Evolutionary conservation across 2,329 filamentous ascomycete genomes (phyloP).

Genomic region (Paecilomyces sp.): DNA sequence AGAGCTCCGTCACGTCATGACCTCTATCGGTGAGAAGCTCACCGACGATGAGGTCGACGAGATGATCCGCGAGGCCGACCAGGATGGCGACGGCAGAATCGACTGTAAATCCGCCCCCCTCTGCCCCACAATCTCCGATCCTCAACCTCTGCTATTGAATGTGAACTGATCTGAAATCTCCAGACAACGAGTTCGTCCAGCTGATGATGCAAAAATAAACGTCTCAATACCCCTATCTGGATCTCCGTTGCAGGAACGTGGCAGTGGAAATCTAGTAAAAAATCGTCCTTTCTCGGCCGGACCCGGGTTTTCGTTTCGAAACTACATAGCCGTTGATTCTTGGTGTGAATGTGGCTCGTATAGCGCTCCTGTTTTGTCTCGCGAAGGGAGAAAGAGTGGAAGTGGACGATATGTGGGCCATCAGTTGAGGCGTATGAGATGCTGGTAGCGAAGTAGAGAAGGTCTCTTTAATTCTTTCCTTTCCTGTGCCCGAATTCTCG

Average conservation of each 20-base stretch:
- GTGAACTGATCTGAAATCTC: neutral
- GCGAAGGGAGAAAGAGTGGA: neutral
- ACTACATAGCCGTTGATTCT: neutral
- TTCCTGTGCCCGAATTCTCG: neutral
- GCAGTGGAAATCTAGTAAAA: neutral
- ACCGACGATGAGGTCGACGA: constrained; percentile 87
- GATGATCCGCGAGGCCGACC: constrained; percentile 88
- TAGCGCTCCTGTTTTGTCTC: neutral
- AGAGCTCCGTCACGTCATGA: constrained; percentile 85
- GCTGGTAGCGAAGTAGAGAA: neutral
- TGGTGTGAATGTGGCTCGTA: neutral
- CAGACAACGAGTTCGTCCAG: constrained; percentile 89
- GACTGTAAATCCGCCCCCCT: constrained; percentile 57
- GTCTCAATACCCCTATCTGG: constrained; percentile 13
- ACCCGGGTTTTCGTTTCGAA: neutral
- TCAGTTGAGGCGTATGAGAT: neutral
- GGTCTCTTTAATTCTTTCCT: neutral
- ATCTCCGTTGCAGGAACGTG: neutral
- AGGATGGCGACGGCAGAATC: constrained; percentile 82
- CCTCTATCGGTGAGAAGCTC: constrained; percentile 84
- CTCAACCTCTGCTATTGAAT: neutral
- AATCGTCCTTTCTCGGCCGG: neutral
- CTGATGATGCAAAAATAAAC: constrained; percentile 92
- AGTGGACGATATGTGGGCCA: neutral
- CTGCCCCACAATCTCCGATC: neutral